Evolutionary conservation across 345 rosid species (phyloP), one percentile per base, ranked within the genome.

Genomic region (Capsella bursapastoris): DNA sequence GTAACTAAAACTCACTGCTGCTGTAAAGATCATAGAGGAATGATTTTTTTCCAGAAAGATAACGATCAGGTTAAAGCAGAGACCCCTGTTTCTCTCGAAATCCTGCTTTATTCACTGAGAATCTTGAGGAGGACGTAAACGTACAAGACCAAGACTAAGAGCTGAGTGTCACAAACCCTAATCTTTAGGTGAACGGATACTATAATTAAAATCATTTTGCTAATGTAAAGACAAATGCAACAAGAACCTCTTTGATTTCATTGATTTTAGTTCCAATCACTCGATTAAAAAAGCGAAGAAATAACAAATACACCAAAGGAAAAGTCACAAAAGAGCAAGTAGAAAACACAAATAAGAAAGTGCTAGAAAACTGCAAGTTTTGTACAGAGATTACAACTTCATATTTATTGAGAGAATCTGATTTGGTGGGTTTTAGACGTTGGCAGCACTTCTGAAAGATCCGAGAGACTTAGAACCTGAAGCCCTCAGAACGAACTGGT

Each of bases 381-480:
- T 76, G 80, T 70, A 76, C 80, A 70, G 18, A 32, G n/a, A 55
- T 45, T 45, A 76, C 79, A 62, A 53, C 58, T 69, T 52, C 22
- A 52, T 12, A 68, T 59, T 34, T 34, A 34, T 44, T 68, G 64
- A 68, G 64, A 68, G 40, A 66, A 67, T 38, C 35, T 58, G 61
- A n/a, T 51, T 59, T 38, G 60, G 14, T 59, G 45, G 25, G 57
- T 62, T 78, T 78, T 49, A 84, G 2, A 81, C 72, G 18, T 70
- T 66, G 8, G 86, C 77, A 51, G 81, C 81, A 84, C 89, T 81
- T 82, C 81, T 84, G 88, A 85, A 84, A 34, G 93, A 86, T 32
- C 80, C 86, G 3, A 83, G 80, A 32, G 88, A 86, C 77, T 84
- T 86, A 6, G 73, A 72, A 43, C 84, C 88, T 8, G 75, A 79